These are phyloP conservation scores for Calonectria hawksworthii DNA, from an alignment of 2,329 filamentous ascomycete species.

Conservation along the genomic window DNA sequence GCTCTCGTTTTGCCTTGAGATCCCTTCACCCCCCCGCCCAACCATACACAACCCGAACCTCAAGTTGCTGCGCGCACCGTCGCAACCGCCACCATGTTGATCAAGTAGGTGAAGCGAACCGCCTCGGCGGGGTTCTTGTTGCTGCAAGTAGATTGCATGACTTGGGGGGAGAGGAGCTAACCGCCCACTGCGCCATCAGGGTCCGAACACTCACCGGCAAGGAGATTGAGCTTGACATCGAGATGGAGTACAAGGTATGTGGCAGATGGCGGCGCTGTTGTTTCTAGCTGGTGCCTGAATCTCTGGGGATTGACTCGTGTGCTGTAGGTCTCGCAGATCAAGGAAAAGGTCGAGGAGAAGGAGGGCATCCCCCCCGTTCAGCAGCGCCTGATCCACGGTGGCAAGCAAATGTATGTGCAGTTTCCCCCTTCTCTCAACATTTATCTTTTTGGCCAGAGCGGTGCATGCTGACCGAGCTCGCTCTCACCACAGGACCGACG, in stretches of 20 bases:
- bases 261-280: not conserved
- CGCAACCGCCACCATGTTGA: slow-evolving; percentile 55
- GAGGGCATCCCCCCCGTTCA: slow-evolving; percentile 98
- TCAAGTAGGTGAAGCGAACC: slow-evolving; percentile 60
- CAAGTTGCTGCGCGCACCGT: not conserved
- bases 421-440: not conserved
- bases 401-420: slow-evolving; percentile 91
- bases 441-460: not conserved
- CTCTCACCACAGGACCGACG: slow-evolving; percentile 79
- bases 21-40: not conserved
- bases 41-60: slow-evolving; percentile 7
- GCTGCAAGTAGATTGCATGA: slow-evolving; percentile 6
- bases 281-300: not conserved
- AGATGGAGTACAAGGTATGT: slow-evolving; percentile 89
- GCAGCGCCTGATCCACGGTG: slow-evolving; percentile 94
- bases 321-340: slow-evolving; percentile 88
- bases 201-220: slow-evolving; percentile 98
- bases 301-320: slow-evolving; percentile 25
- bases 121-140: not conserved
- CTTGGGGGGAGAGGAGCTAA: slow-evolving; percentile 39
- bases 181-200: slow-evolving; percentile 64
- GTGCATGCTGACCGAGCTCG: slow-evolving; percentile 14
- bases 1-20: not conserved
- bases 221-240: slow-evolving; percentile 98
- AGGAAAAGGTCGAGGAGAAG: slow-evolving; percentile 99